phyloP scores from a whole-genome alignment of 345 rosid genomes.

The Populus davidiana region DNA sequence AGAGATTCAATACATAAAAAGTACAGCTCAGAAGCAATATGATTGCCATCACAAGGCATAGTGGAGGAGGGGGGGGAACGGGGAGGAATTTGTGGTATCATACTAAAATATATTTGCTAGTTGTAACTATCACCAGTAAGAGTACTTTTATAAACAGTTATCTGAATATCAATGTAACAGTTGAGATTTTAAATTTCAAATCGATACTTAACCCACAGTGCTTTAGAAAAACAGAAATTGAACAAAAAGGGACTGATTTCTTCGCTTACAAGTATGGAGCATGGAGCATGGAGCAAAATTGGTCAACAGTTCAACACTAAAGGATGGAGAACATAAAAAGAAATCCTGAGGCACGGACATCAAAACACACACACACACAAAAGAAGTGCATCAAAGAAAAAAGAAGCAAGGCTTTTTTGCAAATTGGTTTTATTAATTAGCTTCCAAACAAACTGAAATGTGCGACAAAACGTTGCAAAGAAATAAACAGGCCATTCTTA shows the following conservation, averaged over 20 bases:
- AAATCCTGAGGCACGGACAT: not conserved
- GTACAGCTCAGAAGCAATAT: not conserved
- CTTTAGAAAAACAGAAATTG: no score
- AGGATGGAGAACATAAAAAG: not conserved
- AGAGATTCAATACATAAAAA: no score
- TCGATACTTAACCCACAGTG: not conserved
- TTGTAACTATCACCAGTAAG: not conserved
- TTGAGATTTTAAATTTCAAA: not conserved
- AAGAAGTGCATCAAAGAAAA: not conserved
- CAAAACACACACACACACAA: not conserved
- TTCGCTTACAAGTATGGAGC: no score
- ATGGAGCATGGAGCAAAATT: no score
- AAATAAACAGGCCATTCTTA: conserved; percentile 35
- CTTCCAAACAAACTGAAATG: not conserved
- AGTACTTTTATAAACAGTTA: not conserved
- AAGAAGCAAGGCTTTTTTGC: not conserved
- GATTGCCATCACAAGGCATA: no score
- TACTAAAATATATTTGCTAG: not conserved
- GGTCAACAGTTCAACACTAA: not conserved
- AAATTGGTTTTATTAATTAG: not conserved
- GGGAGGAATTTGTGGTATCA: not conserved
- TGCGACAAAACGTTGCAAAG: not conserved
- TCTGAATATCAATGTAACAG: not conserved
- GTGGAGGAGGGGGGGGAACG: no score
- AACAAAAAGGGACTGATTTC: no score